A percentile compares a stretch with the other conserved stretches of the same genome.
Evolutionary conservation across 352 stramenopile genomes (phyloP).

Genomic region (Phytophthora constricta): DNA sequence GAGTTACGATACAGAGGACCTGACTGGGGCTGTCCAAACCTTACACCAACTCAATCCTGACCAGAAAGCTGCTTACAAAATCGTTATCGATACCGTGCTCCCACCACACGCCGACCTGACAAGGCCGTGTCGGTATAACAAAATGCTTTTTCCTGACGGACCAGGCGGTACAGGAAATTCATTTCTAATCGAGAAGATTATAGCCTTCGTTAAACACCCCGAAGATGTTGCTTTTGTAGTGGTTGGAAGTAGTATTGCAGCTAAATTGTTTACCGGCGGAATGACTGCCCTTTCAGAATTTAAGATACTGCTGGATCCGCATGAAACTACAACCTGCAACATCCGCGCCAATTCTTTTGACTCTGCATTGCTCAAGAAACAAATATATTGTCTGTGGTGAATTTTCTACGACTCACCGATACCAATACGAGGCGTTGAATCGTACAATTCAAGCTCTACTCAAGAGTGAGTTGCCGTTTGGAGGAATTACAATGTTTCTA

Average conservation of each 20-base stretch:
- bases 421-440: too few species aligned
- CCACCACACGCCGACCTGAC: neutral
- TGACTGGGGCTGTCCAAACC: neutral
- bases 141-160: neutral
- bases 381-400: constrained; percentile 1
- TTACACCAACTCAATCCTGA: neutral
- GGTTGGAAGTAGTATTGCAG: too few species aligned
- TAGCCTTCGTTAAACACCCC: too few species aligned
- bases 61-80: neutral
- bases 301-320: neutral
- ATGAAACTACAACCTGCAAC: constrained; percentile 5
- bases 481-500: too few species aligned
- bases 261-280: neutral
- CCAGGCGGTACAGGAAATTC: constrained; percentile 7
- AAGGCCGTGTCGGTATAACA: neutral
- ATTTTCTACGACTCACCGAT: too few species aligned
- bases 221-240: too few species aligned
- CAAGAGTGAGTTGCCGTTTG: too few species aligned
- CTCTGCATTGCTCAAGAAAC: constrained; percentile 1
- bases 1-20: neutral
- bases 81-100: neutral
- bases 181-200: constrained; percentile 2
- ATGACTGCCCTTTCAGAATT: constrained; percentile 4
- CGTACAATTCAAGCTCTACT: too few species aligned
- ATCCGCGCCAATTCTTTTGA: neutral